Conservation (phyloP, 2,329 filamentous ascomycete species). For the Dothideomycetidae sp. region DNA sequence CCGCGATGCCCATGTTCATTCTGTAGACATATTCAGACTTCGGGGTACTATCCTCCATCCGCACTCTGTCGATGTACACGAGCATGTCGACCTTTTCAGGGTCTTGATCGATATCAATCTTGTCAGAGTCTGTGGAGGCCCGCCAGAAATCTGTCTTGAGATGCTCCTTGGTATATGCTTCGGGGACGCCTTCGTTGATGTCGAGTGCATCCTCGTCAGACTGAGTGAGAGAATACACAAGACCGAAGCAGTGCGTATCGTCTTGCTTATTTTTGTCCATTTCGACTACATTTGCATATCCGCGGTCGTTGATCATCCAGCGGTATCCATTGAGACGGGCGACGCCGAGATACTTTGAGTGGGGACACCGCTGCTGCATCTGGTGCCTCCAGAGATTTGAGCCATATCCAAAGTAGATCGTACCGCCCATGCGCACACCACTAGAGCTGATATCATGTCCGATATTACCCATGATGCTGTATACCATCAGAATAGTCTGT, state of each 20-base stretch:
- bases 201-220: constrained; percentile 42
- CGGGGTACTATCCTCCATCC: constrained; percentile 28
- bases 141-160: constrained; percentile 33
- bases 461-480: background rate
- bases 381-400: constrained; percentile 53
- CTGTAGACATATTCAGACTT: constrained; percentile 45
- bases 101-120: constrained; percentile 17
- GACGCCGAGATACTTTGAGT: constrained; percentile 41
- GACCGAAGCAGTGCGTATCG: constrained; percentile 38
- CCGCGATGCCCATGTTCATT: constrained; percentile 49
- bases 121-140: constrained; percentile 10
- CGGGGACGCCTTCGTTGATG: constrained; percentile 47
- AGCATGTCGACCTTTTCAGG: constrained; percentile 29
- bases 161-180: constrained; percentile 43
- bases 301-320: constrained; percentile 54
- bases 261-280: constrained; percentile 4
- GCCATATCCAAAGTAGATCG: constrained; percentile 56
- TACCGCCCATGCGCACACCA: constrained; percentile 13
- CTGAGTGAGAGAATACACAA: constrained; percentile 40
- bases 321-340: constrained; percentile 42
- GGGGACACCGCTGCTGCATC: constrained; percentile 48
- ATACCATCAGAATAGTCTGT: too few relatives aligned
- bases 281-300: constrained; percentile 53
- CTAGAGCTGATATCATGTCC: background rate
- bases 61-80: constrained; percentile 44